Percentiles rank a stretch among this genome's conserved stretches.
These are phyloP conservation scores for Wickerhamiella domercqiae DNA, from an alignment of 805 yeast genomes.

Conservation along the genomic window DNA sequence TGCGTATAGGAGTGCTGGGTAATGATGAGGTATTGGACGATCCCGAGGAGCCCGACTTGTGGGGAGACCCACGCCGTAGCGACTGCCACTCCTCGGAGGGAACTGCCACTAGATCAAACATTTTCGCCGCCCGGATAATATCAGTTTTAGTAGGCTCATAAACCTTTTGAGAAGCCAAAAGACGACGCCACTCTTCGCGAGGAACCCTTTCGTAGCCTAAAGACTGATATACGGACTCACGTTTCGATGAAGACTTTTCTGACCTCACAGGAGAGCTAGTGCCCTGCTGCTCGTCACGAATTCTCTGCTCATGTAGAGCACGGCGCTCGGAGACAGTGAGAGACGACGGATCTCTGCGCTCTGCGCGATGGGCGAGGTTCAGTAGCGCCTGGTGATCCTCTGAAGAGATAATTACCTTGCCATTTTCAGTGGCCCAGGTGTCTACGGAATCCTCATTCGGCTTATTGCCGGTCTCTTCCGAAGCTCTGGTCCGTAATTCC, in stretches of 20 bases:
- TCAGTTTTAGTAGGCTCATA: slow-evolving; percentile 24
- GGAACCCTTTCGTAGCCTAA: slow-evolving; percentile 25
- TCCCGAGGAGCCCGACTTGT: background rate
- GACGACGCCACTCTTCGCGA: slow-evolving; percentile 23
- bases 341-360: slow-evolving; percentile 4
- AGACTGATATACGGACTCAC: slow-evolving; percentile 19
- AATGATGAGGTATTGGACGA: slow-evolving; percentile 1
- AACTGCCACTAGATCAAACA: slow-evolving; percentile 30
- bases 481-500: slow-evolving; percentile 17
- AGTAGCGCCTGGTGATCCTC: slow-evolving; percentile 17
- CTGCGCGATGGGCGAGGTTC: slow-evolving; percentile 3
- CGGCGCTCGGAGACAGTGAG: slow-evolving; percentile 19
- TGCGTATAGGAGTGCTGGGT: background rate
- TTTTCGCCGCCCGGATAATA: slow-evolving; percentile 26
- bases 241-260: slow-evolving; percentile 8
- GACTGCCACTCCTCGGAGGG: slow-evolving; percentile 29
- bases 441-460: slow-evolving; percentile 4
- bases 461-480: background rate
- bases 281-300: slow-evolving; percentile 11
- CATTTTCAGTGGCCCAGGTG: slow-evolving; percentile 17
- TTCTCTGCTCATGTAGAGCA: slow-evolving; percentile 20
- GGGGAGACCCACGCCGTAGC: background rate
- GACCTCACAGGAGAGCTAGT: slow-evolving; percentile 6
- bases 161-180: slow-evolving; percentile 20
- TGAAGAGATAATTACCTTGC: slow-evolving; percentile 13